Evolutionary conservation across 768 basidiomycete species (phyloP), one percentile per base, ranked within the genome.

Genomic region (Mycena filopes): DNA sequence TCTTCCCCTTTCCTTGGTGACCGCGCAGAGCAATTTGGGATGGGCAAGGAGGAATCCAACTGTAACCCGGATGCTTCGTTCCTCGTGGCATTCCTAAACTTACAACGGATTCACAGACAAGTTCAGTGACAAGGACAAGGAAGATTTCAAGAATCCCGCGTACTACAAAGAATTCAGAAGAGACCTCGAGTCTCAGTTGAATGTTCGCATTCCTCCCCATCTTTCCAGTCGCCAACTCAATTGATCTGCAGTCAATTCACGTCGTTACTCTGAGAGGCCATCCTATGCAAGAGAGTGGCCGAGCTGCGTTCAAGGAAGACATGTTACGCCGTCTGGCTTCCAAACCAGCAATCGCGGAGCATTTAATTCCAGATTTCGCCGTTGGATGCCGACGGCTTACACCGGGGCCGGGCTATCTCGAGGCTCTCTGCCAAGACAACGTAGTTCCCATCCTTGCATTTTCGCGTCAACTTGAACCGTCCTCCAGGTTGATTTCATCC

Each of bases 341-440:
- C 72, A 88, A 84, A 70, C 87, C 87, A 2, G 83, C 83, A 81
- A 90, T 91, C 66, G 84, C 85, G 11, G 84, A 89, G 43, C 77
- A 86, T 49, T 64, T 89, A n/a, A 79, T 89, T 26, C 88, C 89
- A 15, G 77, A 84, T 48, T 90, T 89, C 67, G 77, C 83, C 7
- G 83, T 88, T 18, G 82, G 78, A 6, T 91, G 89, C 74, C 81
- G 88, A 28, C 81, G 89, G n/a, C 74, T 90, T 50, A 91, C 90
- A 0, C 87, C 89, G 2, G 89, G 88, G 0, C 87, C 87, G 12
- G 89, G 89, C 8, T 91, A 89, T 71, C 80, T 91, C 33, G 88
- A 90, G 68, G 86, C 89, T 0, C 75, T 91, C 2, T 86, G 84
- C 63, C 81, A 85, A 75, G 85, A 87, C 66, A 90, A 90, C 70